Conservation (phyloP, 2,329 filamentous ascomycete species). For the Sphaerulina vaccinii region DNA sequence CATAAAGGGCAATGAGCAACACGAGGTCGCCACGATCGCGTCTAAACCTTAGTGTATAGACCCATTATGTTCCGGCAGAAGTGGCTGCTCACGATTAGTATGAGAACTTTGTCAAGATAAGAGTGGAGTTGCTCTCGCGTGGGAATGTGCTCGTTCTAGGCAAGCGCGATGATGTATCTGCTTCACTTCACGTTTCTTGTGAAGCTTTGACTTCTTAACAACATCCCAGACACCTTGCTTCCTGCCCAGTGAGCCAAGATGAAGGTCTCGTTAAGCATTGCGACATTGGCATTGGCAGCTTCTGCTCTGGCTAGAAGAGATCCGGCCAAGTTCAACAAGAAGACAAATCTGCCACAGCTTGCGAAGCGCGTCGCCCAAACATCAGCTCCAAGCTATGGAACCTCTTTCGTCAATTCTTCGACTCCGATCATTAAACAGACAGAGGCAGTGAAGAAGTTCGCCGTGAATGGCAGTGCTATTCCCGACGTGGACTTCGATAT, state of each 20-base stretch:
- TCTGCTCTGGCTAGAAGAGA: background rate
- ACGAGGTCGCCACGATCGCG: no score
- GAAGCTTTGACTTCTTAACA: no score
- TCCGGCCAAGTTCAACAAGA: slow-evolving; percentile 1
- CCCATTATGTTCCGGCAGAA: no score
- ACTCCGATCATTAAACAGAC: slow-evolving; percentile 43
- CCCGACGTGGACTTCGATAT: slow-evolving; percentile 39
- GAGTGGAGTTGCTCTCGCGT: no score
- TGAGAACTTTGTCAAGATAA: no score
- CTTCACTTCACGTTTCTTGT: no score
- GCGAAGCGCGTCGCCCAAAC: background rate
- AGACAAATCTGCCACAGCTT: background rate
- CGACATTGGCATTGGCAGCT: background rate
- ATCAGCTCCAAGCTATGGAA: background rate
- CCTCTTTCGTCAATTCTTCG: background rate
- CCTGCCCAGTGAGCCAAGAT: background rate
- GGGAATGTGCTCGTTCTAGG: no score
- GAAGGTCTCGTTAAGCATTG: background rate
- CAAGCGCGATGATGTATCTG: no score
- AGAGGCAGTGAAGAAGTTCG: slow-evolving; percentile 45
- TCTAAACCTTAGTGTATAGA: no score
- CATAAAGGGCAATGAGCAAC: no score
- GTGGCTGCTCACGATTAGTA: no score
- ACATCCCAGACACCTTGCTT: no score
- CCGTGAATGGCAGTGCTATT: slow-evolving; percentile 33